Conservation (phyloP, 257 asterid genomes). For the Primulina huaijiensis region DNA sequence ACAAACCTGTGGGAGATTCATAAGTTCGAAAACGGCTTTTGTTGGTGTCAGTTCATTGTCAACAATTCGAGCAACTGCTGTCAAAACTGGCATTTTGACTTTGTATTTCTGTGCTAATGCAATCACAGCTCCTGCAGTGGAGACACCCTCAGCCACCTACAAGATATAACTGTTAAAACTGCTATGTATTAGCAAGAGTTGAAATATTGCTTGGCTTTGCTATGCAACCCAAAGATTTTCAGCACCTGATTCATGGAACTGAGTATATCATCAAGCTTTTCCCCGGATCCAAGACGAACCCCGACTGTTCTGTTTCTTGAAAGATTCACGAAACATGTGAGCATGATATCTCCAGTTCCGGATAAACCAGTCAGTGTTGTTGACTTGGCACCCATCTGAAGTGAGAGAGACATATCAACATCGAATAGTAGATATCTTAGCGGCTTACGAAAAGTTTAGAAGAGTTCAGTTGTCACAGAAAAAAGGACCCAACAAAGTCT, state of each 20-base stretch:
- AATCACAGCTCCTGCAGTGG: conserved; percentile 93
- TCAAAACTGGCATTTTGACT: conserved; percentile 86
- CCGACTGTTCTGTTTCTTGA: conserved; percentile 94
- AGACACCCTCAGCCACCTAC: conserved; percentile 90
- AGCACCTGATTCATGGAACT: conserved; percentile 78
- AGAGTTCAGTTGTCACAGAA: not conserved
- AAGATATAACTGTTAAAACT: conserved; percentile 14
- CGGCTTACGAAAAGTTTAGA: not conserved
- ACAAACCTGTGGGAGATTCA: conserved; percentile 94
- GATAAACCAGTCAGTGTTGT: conserved; percentile 86
- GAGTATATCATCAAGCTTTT: conserved; percentile 79
- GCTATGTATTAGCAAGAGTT: conserved; percentile 2
- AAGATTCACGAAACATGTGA: conserved; percentile 87
- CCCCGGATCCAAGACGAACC: conserved; percentile 96
- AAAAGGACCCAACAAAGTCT: not conserved
- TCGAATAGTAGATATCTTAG: conserved; percentile 10
- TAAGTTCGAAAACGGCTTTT: conserved; percentile 80
- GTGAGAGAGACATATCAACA: conserved; percentile 20
- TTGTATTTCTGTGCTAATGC: conserved; percentile 84
- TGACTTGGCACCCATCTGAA: conserved; percentile 92
- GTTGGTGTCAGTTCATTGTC: conserved; percentile 85
- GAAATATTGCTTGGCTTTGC: not conserved
- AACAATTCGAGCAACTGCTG: conserved; percentile 86
- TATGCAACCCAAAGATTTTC: not conserved
- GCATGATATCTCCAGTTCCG: conserved; percentile 94